Percentiles rank a stretch among this genome's conserved stretches.
These are phyloP conservation scores for Rubroboletus satanas DNA, from an alignment of 768 basidiomycete species.

Conservation along the genomic window DNA sequence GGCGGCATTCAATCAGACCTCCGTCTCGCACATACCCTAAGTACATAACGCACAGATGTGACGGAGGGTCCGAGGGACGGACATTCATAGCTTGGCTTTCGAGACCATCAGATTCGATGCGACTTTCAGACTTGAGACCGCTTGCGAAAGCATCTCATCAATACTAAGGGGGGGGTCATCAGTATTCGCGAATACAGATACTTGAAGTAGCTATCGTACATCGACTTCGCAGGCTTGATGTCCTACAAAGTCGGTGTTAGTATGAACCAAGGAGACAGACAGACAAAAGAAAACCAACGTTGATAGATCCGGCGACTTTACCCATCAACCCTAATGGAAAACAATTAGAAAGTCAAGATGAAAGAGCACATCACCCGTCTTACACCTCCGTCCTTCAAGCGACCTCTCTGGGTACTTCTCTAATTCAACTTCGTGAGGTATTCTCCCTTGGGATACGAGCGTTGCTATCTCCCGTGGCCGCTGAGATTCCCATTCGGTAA, in stretches of 20 bases:
- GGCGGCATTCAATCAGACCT: background rate
- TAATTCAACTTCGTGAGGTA: slow-evolving; percentile 76
- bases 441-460: slow-evolving; percentile 57
- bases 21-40: background rate
- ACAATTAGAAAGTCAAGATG: background rate
- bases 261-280: background rate
- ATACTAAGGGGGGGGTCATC: slow-evolving; percentile 44
- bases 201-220: slow-evolving; percentile 44
- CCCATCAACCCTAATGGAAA: slow-evolving; percentile 65
- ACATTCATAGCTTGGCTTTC: slow-evolving; percentile 46
- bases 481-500: slow-evolving; percentile 69
- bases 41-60: background rate
- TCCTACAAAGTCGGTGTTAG: slow-evolving; percentile 40
- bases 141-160: slow-evolving; percentile 75
- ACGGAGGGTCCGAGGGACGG: background rate
- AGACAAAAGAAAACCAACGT: slow-evolving; percentile 35
- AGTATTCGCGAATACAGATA: slow-evolving; percentile 3
- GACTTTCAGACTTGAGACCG: slow-evolving; percentile 51
- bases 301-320: slow-evolving; percentile 68
- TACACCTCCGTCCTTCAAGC: slow-evolving; percentile 57
- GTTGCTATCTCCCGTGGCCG: slow-evolving; percentile 55
- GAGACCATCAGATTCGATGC: slow-evolving; percentile 41
- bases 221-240: slow-evolving; percentile 80
- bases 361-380: slow-evolving; percentile 18
- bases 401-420: slow-evolving; percentile 64